Base-by-base conservation (phyloP, 2,329 filamentous ascomycete species). In the Penicillium sp. region DNA sequence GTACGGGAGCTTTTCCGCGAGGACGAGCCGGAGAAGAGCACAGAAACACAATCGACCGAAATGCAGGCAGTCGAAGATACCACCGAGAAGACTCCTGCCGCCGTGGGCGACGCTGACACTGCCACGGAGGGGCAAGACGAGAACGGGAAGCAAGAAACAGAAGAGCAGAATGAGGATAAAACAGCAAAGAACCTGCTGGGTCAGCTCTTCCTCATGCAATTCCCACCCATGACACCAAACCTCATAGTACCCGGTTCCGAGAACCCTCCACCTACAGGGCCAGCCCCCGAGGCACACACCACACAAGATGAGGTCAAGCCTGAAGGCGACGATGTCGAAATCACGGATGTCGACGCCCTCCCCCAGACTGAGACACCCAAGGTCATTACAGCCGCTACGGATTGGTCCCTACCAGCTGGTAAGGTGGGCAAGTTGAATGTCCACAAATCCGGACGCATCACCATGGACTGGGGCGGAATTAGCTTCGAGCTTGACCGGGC, bases 401-500 rank as follows among this genome's bases (percentile, higher is more conserved):
- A 72, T 41, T 72, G 68, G 58, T 68, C 73, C 23, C 71, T 82
- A 4, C 77, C 79, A 2, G 73, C 78, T 0, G 84, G 84, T 2
- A 68, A 75, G 5, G 83, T 83, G 6, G 85, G 85, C 44, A 86
- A 85, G 62, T 65, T 88, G 21, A 77, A 83, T 27, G 78, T 87
- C 3, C 83, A 86, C 65, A 74, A 78, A 39, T 86, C 84, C 3
- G 85, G 85, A 5, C 79, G 79, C 39, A 81, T 84, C 27, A 83
- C 81, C 9, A 70, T 87, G 56, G 76, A 84, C 60, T 88, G 84
- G 84, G 84, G 84, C 37, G 82, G 83, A 10, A 81, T 82, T 36
- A 79, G 75, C 56, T 78, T 86, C 61, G 79, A 83, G 52, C 68
- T 87, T 15, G 77, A 77, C 49, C 79, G 82, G 49, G 84, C 82